Percentiles rank a stretch among this genome's conserved stretches.
These are phyloP conservation scores for Sclerotinia borealis DNA, from an alignment of 2,329 filamentous ascomycete genomes.

Conservation along the genomic window DNA sequence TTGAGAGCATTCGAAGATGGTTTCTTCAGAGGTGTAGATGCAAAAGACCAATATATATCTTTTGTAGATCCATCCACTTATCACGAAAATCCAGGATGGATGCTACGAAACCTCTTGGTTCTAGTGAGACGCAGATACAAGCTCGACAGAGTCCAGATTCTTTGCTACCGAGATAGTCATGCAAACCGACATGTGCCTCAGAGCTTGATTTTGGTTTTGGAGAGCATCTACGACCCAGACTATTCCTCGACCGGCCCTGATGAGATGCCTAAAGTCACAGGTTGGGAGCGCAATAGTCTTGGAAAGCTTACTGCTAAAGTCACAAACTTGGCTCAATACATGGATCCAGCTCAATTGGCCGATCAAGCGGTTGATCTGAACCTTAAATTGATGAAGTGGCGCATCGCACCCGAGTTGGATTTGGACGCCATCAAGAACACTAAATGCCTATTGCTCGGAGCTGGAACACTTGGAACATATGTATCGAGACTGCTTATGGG, in stretches of 20 bases:
- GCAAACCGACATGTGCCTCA: slow-evolving; percentile 69
- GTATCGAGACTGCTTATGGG: slow-evolving; percentile 88
- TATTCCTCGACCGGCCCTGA: slow-evolving; percentile 8
- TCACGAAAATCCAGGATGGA: slow-evolving; percentile 81
- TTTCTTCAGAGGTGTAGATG: slow-evolving; percentile 70
- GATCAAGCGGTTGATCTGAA: slow-evolving; percentile 96
- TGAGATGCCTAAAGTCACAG: slow-evolving; percentile 79
- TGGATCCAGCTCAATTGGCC: slow-evolving; percentile 82
- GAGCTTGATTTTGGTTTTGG: slow-evolving; percentile 64
- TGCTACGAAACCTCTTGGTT: slow-evolving; percentile 80
- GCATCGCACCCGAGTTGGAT: slow-evolving; percentile 81
- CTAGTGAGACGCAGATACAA: slow-evolving; percentile 78
- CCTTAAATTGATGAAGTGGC: slow-evolving; percentile 97
- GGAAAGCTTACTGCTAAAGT: slow-evolving; percentile 73
- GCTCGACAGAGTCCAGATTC: slow-evolving; percentile 69
- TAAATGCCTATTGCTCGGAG: slow-evolving; percentile 83
- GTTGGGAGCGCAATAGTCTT: slow-evolving; percentile 81
- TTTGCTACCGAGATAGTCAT: slow-evolving; percentile 86
- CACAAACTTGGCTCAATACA: slow-evolving; percentile 82
- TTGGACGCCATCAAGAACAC: slow-evolving; percentile 84
- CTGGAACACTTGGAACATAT: slow-evolving; percentile 89
- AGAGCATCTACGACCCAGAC: slow-evolving; percentile 20
- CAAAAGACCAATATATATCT: slow-evolving; percentile 74
- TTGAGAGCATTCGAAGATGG: slow-evolving; percentile 75
- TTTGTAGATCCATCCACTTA: slow-evolving; percentile 95